These are phyloP conservation scores for Diaporthe batatas DNA, from an alignment of 2,329 filamentous ascomycete species.

Conservation along the genomic window DNA sequence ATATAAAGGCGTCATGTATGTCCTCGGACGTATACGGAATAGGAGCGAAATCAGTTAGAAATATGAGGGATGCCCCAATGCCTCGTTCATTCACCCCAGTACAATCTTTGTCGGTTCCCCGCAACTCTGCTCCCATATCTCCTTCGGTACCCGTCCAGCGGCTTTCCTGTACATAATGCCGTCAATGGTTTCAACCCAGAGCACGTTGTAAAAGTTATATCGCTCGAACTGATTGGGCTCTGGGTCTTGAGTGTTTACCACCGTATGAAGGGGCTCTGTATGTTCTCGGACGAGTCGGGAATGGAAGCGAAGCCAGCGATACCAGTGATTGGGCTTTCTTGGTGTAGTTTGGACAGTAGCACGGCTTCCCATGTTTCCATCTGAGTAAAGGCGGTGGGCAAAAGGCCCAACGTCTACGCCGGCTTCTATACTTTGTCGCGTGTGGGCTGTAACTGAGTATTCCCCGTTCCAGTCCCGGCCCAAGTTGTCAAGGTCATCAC, in stretches of 20 bases:
- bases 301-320: too few species aligned
- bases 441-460: not conserved
- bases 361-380: not conserved
- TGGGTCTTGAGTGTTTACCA: too few species aligned
- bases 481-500: not conserved
- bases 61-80: too few species aligned
- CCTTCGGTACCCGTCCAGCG: constrained; percentile 1
- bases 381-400: not conserved
- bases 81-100: not conserved
- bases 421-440: not conserved
- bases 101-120: not conserved
- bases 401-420: constrained; percentile 1
- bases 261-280: too few species aligned
- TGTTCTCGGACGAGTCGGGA: too few species aligned
- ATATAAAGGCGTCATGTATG: too few species aligned
- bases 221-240: too few species aligned
- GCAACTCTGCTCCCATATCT: not conserved
- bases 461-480: too few species aligned
- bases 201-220: constrained; percentile 4
- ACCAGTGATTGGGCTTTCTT: not conserved
- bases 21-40: too few species aligned
- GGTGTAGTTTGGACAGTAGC: not conserved
- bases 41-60: too few species aligned
- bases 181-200: not conserved
- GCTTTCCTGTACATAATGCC: constrained; percentile 1